These are phyloP conservation scores for Rhynchospora tenuis DNA, from an alignment of 176 grass and related monocot species.

Conservation along the genomic window DNA sequence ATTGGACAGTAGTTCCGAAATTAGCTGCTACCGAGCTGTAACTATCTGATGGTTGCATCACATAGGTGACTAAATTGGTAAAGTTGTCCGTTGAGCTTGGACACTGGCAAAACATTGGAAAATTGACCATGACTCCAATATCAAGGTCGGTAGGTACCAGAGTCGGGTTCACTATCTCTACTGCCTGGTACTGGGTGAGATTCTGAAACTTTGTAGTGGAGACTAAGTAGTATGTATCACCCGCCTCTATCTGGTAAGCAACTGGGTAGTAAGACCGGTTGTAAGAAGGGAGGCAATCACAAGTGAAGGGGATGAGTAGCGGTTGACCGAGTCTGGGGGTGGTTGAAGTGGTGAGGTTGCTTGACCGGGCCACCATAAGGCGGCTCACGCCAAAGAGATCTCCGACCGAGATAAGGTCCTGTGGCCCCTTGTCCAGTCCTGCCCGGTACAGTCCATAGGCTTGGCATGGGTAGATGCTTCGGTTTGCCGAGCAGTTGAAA, in stretches of 20 bases:
- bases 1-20: constrained; percentile 48
- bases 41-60: constrained; percentile 65
- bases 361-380: constrained; percentile 66
- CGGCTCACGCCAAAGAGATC: constrained; percentile 70
- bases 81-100: constrained; percentile 18
- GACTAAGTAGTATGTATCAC: constrained; percentile 65
- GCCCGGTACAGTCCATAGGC: constrained; percentile 84
- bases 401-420: constrained; percentile 44
- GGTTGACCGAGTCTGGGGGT: constrained; percentile 35
- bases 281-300: constrained; percentile 41
- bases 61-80: constrained; percentile 70
- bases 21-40: constrained; percentile 55
- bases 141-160: constrained; percentile 41
- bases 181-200: constrained; percentile 67
- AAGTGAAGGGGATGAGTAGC: constrained; percentile 68
- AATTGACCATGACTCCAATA: constrained; percentile 54
- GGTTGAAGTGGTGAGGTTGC: constrained; percentile 51
- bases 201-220: constrained; percentile 74
- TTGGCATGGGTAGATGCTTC: constrained; percentile 58
- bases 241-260: constrained; percentile 52
- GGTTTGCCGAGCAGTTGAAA: constrained; percentile 57
- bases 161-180: constrained; percentile 67
- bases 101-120: constrained; percentile 98
- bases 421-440: constrained; percentile 8
- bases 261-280: constrained; percentile 49